These are phyloP conservation scores for Annulohypoxylon bovei DNA, from an alignment of 495 filamentous ascomycete species.

Conservation along the genomic window DNA sequence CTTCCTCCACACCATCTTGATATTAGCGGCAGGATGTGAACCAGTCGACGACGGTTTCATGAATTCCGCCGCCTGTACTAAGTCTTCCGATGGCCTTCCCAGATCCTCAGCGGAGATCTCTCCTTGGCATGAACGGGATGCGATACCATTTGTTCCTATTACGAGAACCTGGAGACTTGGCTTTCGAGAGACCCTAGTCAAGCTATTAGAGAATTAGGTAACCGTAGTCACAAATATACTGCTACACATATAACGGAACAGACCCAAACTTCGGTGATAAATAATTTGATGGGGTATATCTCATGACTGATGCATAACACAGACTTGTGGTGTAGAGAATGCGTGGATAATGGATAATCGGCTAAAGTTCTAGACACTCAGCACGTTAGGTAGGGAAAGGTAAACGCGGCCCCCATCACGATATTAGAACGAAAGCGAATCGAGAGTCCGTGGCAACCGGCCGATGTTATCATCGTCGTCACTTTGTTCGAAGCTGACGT, in stretches of 20 bases:
- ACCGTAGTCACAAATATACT: not conserved
- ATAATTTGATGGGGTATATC: not conserved
- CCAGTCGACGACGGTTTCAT: slow-evolving; percentile 18
- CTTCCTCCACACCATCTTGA: slow-evolving; percentile 25
- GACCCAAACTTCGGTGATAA: not conserved
- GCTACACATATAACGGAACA: not conserved
- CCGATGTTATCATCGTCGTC: slow-evolving; percentile 19
- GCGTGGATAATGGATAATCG: slow-evolving; percentile 12
- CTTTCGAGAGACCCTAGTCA: slow-evolving; percentile 3
- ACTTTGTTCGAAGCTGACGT: slow-evolving; percentile 17
- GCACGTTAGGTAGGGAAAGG: not conserved
- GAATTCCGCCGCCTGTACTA: slow-evolving; percentile 24
- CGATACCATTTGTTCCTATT: slow-evolving; percentile 19
- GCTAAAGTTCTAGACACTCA: slow-evolving; percentile 7
- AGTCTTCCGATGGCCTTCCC: slow-evolving; percentile 24
- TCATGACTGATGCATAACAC: not conserved
- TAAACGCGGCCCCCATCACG: slow-evolving; percentile 10
- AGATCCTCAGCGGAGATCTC: slow-evolving; percentile 40
- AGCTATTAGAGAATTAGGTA: slow-evolving; percentile 5
- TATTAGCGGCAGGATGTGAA: slow-evolving; percentile 26
- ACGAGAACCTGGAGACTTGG: slow-evolving; percentile 3
- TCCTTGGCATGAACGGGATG: slow-evolving; percentile 36
- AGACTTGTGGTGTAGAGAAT: slow-evolving; percentile 21
- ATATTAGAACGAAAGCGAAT: slow-evolving; percentile 1
- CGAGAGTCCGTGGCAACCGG: slow-evolving; percentile 14